These are phyloP conservation scores for Phytophthora quininea DNA, from an alignment of 352 stramenopile species.

Conservation along the genomic window DNA sequence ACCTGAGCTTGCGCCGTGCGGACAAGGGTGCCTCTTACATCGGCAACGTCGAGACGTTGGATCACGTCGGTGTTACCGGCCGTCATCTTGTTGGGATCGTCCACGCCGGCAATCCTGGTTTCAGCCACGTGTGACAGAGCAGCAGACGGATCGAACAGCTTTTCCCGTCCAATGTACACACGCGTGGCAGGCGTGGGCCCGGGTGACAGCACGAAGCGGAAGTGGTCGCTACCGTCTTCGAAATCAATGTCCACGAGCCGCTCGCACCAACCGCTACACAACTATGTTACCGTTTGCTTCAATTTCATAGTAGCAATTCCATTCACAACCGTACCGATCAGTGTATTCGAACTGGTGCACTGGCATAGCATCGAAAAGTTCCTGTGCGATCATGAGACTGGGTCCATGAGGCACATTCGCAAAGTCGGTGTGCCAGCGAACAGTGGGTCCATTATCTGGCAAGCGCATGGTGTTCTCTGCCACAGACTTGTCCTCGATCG, in stretches of 20 bases:
- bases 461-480: constrained; percentile 56
- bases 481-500: constrained; percentile 36
- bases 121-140: constrained; percentile 33
- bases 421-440: constrained; percentile 91
- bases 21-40: constrained; percentile 47
- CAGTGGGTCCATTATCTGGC: constrained; percentile 49
- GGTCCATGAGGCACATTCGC: constrained; percentile 74
- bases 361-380: constrained; percentile 95
- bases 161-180: constrained; percentile 87
- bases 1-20: constrained; percentile 58
- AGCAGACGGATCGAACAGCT: constrained; percentile 70
- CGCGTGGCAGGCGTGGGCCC: constrained; percentile 90
- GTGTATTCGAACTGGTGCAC: constrained; percentile 97
- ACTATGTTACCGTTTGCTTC: neutral
- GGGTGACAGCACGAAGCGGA: constrained; percentile 94
- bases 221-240: constrained; percentile 81
- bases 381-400: constrained; percentile 92
- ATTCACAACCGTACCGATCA: constrained; percentile 46
- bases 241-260: constrained; percentile 93
- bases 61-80: constrained; percentile 9
- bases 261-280: constrained; percentile 91
- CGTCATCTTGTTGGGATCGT: constrained; percentile 36
- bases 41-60: constrained; percentile 60
- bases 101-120: constrained; percentile 30
- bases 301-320: neutral